phyloP scores from a whole-genome alignment of 345 rosid species.

The Salix arbutifolia region DNA sequence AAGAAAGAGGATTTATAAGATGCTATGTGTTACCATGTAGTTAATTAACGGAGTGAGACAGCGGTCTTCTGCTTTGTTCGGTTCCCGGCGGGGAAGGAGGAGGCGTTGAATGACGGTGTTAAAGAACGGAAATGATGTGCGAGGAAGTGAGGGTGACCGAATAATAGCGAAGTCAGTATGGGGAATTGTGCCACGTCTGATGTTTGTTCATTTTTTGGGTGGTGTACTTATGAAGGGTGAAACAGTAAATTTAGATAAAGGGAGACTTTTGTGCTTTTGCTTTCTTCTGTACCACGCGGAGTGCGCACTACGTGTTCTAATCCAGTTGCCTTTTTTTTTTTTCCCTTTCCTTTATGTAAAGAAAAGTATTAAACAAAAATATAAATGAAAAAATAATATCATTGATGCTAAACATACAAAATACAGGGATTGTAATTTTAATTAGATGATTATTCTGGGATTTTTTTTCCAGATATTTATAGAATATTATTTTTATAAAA shows the following conservation, averaged over 20 bases:
- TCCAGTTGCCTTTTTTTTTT: background rate
- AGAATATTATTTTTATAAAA: no score
- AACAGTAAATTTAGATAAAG: background rate
- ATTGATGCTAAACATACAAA: no score
- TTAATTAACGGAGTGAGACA: slow-evolving; percentile 6
- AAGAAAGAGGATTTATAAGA: background rate
- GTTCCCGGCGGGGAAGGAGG: background rate
- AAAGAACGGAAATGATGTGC: background rate
- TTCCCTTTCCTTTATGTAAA: background rate
- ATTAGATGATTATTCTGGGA: no score
- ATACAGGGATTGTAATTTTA: no score
- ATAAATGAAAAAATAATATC: no score
- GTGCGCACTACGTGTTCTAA: slow-evolving; percentile 1
- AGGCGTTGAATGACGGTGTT: slow-evolving; percentile 17
- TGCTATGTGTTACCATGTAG: background rate
- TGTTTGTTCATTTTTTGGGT: background rate
- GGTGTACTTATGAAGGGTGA: background rate
- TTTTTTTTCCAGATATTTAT: no score
- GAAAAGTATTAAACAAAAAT: background rate
- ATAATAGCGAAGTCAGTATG: slow-evolving; percentile 18
- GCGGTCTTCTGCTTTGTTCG: background rate
- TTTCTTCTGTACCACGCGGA: background rate
- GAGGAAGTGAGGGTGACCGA: background rate
- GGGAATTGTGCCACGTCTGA: slow-evolving; percentile 57
- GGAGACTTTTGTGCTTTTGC: background rate